Conservation (phyloP, 1,139 yeast genomes). For the Nakaseomyces uthaithaninus region DNA sequence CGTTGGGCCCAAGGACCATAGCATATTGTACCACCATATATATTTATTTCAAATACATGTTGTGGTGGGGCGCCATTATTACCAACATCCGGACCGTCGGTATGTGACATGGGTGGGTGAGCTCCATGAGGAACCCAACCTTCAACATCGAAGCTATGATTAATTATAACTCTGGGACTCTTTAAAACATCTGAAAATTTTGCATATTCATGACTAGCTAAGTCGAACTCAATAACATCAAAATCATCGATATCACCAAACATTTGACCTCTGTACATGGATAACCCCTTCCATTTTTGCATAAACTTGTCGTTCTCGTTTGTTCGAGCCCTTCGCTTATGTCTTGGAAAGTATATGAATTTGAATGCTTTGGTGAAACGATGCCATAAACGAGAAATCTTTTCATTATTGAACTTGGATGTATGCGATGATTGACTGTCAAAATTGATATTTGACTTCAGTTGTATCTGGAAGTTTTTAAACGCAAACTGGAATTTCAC, state of each 20-base stretch:
- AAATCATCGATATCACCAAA: slow-evolving; percentile 20
- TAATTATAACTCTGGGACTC: slow-evolving; percentile 45
- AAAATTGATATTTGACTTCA: slow-evolving; percentile 64
- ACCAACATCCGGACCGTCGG: slow-evolving; percentile 44
- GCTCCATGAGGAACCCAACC: slow-evolving; percentile 47
- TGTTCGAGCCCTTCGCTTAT: slow-evolving; percentile 16
- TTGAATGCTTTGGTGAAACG: slow-evolving; percentile 15
- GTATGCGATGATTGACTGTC: slow-evolving; percentile 26
- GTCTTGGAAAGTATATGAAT: slow-evolving; percentile 14
- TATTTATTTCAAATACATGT: slow-evolving; percentile 52
- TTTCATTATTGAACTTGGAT: slow-evolving; percentile 18
- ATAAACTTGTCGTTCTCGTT: slow-evolving; percentile 35
- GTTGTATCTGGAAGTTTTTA: slow-evolving; percentile 41
- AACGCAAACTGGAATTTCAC: slow-evolving; percentile 18
- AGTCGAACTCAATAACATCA: slow-evolving; percentile 26
- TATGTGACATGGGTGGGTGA: slow-evolving; percentile 25
- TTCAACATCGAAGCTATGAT: slow-evolving; percentile 62
- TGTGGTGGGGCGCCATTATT: slow-evolving; percentile 54
- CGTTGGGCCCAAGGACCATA: slow-evolving; percentile 97
- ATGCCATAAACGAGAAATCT: slow-evolving; percentile 22
- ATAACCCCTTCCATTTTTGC: slow-evolving; percentile 40
- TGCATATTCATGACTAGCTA: slow-evolving; percentile 62
- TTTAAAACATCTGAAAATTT: slow-evolving; percentile 69
- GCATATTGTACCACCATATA: slow-evolving; percentile 59
- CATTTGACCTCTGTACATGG: slow-evolving; percentile 32